Conservation (phyloP, 495 filamentous ascomycete species). For the Mycothermus thermophilus region DNA sequence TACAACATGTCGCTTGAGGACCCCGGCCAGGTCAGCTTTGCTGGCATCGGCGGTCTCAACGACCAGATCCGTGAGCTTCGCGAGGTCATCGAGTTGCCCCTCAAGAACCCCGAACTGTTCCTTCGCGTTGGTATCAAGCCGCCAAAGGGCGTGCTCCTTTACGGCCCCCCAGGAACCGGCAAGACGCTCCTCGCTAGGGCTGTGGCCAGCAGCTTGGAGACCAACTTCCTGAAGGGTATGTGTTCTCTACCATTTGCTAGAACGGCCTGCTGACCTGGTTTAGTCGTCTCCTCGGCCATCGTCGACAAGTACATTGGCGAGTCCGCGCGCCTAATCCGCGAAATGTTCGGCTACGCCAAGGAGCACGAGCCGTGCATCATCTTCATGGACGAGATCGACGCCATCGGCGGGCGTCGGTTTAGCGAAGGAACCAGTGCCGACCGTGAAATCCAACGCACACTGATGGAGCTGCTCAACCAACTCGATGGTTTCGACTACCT, state of each 20-base stretch:
- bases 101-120: slow-evolving; percentile 99
- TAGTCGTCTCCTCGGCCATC: slow-evolving; percentile 98
- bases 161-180: slow-evolving; percentile 94
- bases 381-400: slow-evolving; percentile 99
- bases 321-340: slow-evolving; percentile 90
- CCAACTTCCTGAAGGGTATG: slow-evolving; percentile 94
- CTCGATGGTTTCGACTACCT: slow-evolving; percentile 98
- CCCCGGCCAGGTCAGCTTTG: slow-evolving; percentile 94
- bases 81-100: slow-evolving; percentile 93
- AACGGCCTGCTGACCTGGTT: background rate
- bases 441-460: slow-evolving; percentile 94
- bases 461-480: slow-evolving; percentile 99
- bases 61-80: slow-evolving; percentile 96
- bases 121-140: slow-evolving; percentile 96
- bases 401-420: slow-evolving; percentile 93
- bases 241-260: background rate
- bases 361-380: slow-evolving; percentile 99
- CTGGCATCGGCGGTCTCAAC: slow-evolving; percentile 96
- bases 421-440: slow-evolving; percentile 98
- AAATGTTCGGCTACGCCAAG: slow-evolving; percentile 99
- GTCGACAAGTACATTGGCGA: slow-evolving; percentile 99
- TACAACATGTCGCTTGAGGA: slow-evolving; percentile 99
- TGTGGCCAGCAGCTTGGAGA: slow-evolving; percentile 92
- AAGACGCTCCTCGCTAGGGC: slow-evolving; percentile 93
- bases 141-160: slow-evolving; percentile 92